These are phyloP conservation scores for Corylus heterophylla DNA, from an alignment of 306 rosid species.

Conservation along the genomic window DNA sequence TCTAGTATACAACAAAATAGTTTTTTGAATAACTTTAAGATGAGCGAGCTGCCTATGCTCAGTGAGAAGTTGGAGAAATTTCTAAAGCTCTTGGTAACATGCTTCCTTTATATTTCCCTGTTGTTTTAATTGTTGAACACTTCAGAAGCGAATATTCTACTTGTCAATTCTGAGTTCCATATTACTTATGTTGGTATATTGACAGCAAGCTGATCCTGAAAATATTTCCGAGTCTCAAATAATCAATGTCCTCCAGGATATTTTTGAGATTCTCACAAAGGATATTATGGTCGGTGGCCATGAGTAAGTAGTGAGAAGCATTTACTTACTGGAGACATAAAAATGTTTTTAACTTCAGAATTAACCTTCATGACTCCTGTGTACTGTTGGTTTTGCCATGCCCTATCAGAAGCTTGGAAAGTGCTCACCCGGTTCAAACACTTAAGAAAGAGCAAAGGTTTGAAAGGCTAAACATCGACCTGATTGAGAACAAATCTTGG, in stretches of 20 bases:
- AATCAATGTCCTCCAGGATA: slow-evolving; percentile 88
- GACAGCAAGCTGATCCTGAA: slow-evolving; percentile 56
- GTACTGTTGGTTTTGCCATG: slow-evolving; percentile 29
- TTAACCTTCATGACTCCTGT: slow-evolving; percentile 23
- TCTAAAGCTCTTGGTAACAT: slow-evolving; percentile 63
- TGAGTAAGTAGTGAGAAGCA: slow-evolving; percentile 50
- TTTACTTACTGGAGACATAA: slow-evolving; percentile 11
- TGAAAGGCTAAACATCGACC: slow-evolving; percentile 46
- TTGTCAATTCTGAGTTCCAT: background rate
- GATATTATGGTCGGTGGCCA: slow-evolving; percentile 77
- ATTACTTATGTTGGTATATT: slow-evolving; percentile 20
- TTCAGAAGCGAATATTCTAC: background rate
- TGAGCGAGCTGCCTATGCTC: slow-evolving; percentile 78
- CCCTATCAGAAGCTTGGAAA: slow-evolving; percentile 54
- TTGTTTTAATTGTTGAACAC: slow-evolving; percentile 9
- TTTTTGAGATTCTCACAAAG: slow-evolving; percentile 80
- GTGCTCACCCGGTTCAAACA: slow-evolving; percentile 22
- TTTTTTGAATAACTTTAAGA: slow-evolving; percentile 61
- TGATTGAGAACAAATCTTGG: slow-evolving; percentile 37
- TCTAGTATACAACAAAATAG: slow-evolving; percentile 23
- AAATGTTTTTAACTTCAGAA: background rate
- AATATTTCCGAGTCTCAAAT: slow-evolving; percentile 46
- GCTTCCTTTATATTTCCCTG: slow-evolving; percentile 8
- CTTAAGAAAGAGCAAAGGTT: slow-evolving; percentile 60
- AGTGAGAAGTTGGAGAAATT: slow-evolving; percentile 86